Conservation (phyloP, 2,329 filamentous ascomycete species). For the Fusarium napiforme region DNA sequence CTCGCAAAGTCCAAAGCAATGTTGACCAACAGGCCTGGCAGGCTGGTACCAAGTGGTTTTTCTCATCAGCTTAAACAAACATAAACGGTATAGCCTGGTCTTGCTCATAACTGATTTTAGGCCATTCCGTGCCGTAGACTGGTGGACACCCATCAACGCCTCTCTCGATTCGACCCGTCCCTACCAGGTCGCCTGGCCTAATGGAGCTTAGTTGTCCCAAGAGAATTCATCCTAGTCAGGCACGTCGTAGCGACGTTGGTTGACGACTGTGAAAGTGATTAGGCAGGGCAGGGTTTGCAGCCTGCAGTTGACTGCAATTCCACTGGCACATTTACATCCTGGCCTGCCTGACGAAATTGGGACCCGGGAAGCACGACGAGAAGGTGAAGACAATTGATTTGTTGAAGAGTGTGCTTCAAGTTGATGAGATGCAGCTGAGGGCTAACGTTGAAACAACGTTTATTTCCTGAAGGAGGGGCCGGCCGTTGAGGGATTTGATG, state of each 20-base stretch:
- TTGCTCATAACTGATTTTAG: constrained; percentile 16
- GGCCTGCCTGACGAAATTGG: constrained; percentile 17
- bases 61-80: constrained; percentile 14
- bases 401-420: constrained; percentile 29
- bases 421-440: constrained; percentile 23
- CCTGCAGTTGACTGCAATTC: constrained; percentile 21
- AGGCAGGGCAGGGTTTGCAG: constrained; percentile 18
- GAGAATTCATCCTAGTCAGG: not conserved
- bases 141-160: constrained; percentile 18
- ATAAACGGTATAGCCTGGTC: constrained; percentile 14
- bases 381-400: constrained; percentile 30
- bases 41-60: not conserved
- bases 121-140: constrained; percentile 14
- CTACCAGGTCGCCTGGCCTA: constrained; percentile 23
- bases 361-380: constrained; percentile 16
- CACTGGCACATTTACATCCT: constrained; percentile 15
- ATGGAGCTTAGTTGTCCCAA: constrained; percentile 25
- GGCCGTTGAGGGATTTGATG: constrained; percentile 11
- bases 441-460: constrained; percentile 28
- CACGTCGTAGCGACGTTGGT: constrained; percentile 9
- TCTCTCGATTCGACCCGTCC: constrained; percentile 38
- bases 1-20: not conserved
- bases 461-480: constrained; percentile 5
- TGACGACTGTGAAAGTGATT: constrained; percentile 28
- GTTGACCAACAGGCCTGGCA: constrained; percentile 13